A percentile compares a stretch with the other conserved stretches of the same genome.
Conservation (phyloP, 148 eudicot species). For the Rhododendron henanense region DNA sequence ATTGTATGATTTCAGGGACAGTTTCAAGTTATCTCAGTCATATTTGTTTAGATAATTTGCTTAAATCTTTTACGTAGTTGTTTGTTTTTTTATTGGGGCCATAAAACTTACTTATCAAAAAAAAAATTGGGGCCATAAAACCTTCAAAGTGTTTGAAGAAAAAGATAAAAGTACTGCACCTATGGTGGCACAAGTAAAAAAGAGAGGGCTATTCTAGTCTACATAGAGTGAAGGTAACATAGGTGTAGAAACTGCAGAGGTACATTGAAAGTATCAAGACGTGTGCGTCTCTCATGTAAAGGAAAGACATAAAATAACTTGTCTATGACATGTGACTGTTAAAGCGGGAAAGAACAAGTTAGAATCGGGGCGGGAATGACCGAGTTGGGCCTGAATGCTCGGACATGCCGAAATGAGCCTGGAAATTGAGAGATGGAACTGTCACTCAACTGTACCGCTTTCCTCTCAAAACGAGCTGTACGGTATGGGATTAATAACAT, state of each 20-base stretch:
- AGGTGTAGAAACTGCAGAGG: not conserved
- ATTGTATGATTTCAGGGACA: not conserved
- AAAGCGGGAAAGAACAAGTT: not conserved
- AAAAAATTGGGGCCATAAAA: not conserved
- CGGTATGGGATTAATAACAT: not conserved
- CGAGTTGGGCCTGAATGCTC: not conserved
- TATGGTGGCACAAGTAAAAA: not conserved
- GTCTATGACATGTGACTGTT: not conserved
- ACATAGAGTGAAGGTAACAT: not conserved
- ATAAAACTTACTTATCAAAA: not conserved
- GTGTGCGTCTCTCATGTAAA: not conserved
- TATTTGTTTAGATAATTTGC: not conserved
- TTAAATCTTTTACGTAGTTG: not conserved
- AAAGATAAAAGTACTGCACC: not conserved
- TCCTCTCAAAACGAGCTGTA: not conserved
- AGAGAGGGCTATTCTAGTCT: not conserved
- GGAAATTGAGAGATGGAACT: not conserved
- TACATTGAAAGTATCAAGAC: not conserved
- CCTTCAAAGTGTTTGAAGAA: not conserved
- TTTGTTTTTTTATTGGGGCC: not conserved
- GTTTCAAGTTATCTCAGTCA: not conserved
- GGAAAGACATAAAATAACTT: not conserved
- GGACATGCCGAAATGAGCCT: not conserved
- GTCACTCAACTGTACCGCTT: not conserved
- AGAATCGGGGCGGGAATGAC: not conserved